Base-by-base conservation (phyloP, 2,329 filamentous ascomycete species). In the Cladophialophora immunda region DNA sequence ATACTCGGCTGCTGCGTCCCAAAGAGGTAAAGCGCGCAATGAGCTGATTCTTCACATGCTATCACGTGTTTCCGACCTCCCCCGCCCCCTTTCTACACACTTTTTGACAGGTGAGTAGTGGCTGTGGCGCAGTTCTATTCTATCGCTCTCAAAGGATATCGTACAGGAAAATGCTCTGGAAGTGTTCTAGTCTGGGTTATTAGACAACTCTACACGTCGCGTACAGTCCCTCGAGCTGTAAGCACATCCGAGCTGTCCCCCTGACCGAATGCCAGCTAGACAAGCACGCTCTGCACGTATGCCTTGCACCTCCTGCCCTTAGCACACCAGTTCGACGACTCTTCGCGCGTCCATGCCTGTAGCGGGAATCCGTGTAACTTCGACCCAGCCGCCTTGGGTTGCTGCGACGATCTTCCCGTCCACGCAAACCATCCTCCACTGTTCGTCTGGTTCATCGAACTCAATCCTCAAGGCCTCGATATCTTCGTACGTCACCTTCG, bases 371-470 rank as follows among this genome's bases (percentile, higher is more conserved):
- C 62, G 66, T 68, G 77, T 78, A 0, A 97, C 85, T 66, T 87
- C 86, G 78, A 97, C 86, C 83, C 87, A 90, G 0, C 93, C 93
- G 1, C 85, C 88, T 59, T 83, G 77, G 22, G 91, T 90, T 0
- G 97, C 81, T 66, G 87, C 85, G 2, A 97, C 87, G 73, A 97
- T 96, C 61, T 90, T 93, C 2, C 94, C 94, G 78, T 98, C 94
- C n/a, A 98, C 84, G 76, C 94, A 98, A 15, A 97, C 86, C 74
- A 94, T 88, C 68, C 94, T 84, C 93, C 93, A 97, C 60, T 88
- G 82, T 0, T 81, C 82, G n/a, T 92, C 88, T 17, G 86, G 81
- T 74, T 95, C 92, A 1, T 81, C 69, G 38, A 92, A 88, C 17
- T 86, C 84, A 55, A 97, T 87, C 65, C 80, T 83, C 19, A 97